A percentile compares a stretch with the other conserved stretches of the same genome.
These are phyloP conservation scores for Monascus purpureus DNA, from an alignment of 495 filamentous ascomycete genomes.

Conservation along the genomic window DNA sequence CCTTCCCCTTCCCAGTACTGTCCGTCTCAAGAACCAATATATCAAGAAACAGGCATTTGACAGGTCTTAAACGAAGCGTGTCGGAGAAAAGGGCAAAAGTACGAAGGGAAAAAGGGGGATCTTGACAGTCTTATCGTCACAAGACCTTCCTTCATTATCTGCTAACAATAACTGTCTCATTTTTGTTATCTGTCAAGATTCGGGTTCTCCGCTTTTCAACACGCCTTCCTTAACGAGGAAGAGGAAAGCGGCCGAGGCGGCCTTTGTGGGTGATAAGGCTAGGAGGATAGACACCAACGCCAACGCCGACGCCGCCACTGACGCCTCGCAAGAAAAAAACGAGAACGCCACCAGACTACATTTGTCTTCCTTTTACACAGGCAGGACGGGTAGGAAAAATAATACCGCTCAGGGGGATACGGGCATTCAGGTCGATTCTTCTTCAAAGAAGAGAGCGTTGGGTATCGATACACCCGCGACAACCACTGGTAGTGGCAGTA, in stretches of 20 bases:
- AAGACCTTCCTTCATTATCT: too few relatives aligned
- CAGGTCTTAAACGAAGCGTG: too few relatives aligned
- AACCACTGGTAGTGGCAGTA: conserved; percentile 39
- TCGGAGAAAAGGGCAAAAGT: too few relatives aligned
- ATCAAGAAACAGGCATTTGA: too few relatives aligned
- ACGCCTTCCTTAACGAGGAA: conserved; percentile 66
- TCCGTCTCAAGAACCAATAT: too few relatives aligned
- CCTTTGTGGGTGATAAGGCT: conserved; percentile 34
- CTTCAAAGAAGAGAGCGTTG: conserved; percentile 5
- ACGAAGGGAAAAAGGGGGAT: too few relatives aligned
- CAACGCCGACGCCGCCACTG: conserved; percentile 20
- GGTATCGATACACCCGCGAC: conserved; percentile 33
- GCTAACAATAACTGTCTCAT: too few relatives aligned
- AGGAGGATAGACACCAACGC: conserved; percentile 10
- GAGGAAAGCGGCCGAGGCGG: conserved; percentile 80
- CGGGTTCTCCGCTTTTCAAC: conserved; percentile 24
- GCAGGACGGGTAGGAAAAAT: conserved; percentile 4
- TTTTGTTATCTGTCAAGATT: too few relatives aligned
- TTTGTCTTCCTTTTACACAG: conserved; percentile 2
- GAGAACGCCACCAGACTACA: conserved; percentile 16
- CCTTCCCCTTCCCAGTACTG: too few relatives aligned
- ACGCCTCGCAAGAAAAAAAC: conserved; percentile 1
- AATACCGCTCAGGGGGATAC: neutral
- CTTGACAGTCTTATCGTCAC: too few relatives aligned
- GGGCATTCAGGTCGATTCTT: neutral